Percentiles rank a stretch among this genome's conserved stretches.
Conservation (phyloP, 2,329 filamentous ascomycete species). For the Conoideocrella luteorostrata region DNA sequence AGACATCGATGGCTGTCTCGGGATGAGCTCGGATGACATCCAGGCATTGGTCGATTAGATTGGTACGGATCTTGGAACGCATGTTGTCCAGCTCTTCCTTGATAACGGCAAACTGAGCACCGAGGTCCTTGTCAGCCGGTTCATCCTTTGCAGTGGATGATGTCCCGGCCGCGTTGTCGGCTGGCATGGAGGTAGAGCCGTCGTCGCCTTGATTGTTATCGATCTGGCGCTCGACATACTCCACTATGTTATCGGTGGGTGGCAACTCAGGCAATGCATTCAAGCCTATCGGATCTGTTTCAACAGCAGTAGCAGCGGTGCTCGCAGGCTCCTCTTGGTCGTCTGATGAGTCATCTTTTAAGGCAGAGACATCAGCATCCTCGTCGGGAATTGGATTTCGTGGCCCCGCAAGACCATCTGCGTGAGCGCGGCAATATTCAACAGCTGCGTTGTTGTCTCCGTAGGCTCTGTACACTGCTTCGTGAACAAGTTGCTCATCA, state of each 20-base stretch:
- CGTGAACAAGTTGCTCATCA: slow-evolving; percentile 59
- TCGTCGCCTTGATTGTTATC: slow-evolving; percentile 1
- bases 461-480: slow-evolving; percentile 78
- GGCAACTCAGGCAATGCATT: slow-evolving; percentile 22
- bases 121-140: slow-evolving; percentile 12
- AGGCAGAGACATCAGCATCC: slow-evolving; percentile 40
- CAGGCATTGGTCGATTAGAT: slow-evolving; percentile 81
- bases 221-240: slow-evolving; percentile 6
- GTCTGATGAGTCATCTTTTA: slow-evolving; percentile 20
- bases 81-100: slow-evolving; percentile 75
- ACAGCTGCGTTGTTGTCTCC: slow-evolving; percentile 53
- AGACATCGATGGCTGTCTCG: slow-evolving; percentile 81
- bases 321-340: slow-evolving; percentile 18
- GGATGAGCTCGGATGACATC: slow-evolving; percentile 86
- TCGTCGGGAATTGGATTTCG: slow-evolving; percentile 61
- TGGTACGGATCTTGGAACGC: slow-evolving; percentile 63
- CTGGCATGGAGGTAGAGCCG: background rate
- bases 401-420: slow-evolving; percentile 47
- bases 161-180: slow-evolving; percentile 8
- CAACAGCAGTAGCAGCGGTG: slow-evolving; percentile 17
- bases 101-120: slow-evolving; percentile 25
- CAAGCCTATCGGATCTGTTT: slow-evolving; percentile 32
- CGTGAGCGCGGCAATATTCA: slow-evolving; percentile 69
- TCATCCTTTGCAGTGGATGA: slow-evolving; percentile 8
- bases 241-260: slow-evolving; percentile 5